Conservation (phyloP, 768 basidiomycete species). For the Ephemerocybe angulata region DNA sequence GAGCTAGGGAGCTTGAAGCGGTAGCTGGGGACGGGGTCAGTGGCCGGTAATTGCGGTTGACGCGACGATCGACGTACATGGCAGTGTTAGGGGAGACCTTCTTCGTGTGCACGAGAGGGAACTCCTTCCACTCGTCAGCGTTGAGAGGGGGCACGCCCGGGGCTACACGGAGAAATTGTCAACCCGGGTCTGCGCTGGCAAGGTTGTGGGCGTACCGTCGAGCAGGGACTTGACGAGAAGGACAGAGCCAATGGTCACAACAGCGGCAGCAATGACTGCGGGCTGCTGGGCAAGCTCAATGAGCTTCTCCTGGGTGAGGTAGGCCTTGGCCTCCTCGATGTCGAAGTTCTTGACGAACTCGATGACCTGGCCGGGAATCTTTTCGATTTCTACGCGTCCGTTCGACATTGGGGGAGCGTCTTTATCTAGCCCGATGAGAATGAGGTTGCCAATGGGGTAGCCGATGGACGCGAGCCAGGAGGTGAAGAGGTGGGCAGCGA, state of each 20-base stretch:
- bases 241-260: slow-evolving; percentile 44
- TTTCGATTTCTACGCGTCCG: slow-evolving; percentile 17
- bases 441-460: slow-evolving; percentile 55
- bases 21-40: slow-evolving; percentile 52
- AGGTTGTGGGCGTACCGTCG: slow-evolving; percentile 31
- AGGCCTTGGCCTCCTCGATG: slow-evolving; percentile 26
- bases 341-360: slow-evolving; percentile 4
- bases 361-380: slow-evolving; percentile 14
- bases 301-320: slow-evolving; percentile 34
- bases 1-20: slow-evolving; percentile 79
- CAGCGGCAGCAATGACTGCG: slow-evolving; percentile 41
- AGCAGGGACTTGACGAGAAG: slow-evolving; percentile 53
- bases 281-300: slow-evolving; percentile 16
- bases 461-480: slow-evolving; percentile 47
- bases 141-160: slow-evolving; percentile 59
- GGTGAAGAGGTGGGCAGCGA: slow-evolving; percentile 39
- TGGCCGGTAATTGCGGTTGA: background rate
- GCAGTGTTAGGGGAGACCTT: slow-evolving; percentile 94
- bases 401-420: slow-evolving; percentile 16
- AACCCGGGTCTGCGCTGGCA: slow-evolving; percentile 2
- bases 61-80: slow-evolving; percentile 49
- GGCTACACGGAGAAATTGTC: slow-evolving; percentile 36
- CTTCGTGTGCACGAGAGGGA: slow-evolving; percentile 76
- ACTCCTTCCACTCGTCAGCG: slow-evolving; percentile 75
- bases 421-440: slow-evolving; percentile 57